Base-by-base conservation (phyloP, 2,329 filamentous ascomycete genomes). In the Sclerotinia nivalis region DNA sequence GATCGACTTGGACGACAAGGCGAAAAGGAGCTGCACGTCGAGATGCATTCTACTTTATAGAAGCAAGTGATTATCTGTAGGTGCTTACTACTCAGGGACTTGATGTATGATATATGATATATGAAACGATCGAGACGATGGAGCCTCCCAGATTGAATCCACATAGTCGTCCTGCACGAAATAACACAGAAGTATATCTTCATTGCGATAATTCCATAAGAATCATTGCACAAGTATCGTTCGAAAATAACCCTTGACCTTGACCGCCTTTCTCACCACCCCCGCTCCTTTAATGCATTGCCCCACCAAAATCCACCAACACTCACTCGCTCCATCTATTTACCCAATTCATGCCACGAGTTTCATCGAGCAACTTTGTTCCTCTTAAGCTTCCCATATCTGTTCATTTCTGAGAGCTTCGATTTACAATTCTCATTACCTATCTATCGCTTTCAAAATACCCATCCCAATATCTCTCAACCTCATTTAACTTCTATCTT, bases 281-380 rank as follows among this genome's bases (percentile, higher is more conserved):
- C 45, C 45, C 6, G 45, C 45, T 49, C 31, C 60, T 31, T 52
- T 43, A 18, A 25, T 20, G 37, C 4, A 43, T 37, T 20, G 31
- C 31, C 22, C 61, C 61, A 64, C 47, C 56, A 28, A 20, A 58
- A 58, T 22, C 25, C 37, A 7, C 22, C n/a, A 43, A 43, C 56
- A 43, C 15, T n/a, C 7, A 18, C 40, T 43, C 34, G 7, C 54
- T 37, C 54, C 54, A 37, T 56, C 54, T 56, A 34, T 58, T 34
- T 5, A 18, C 22, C 40, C 37, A 9, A 31, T 62, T 50, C 60
- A 62, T 62, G 59, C 59, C 59, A 62, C 59, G 59, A 50, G 60
- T 62, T 62, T 62, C 60, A 62, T 62, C 47, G 28, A 49, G 28
- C 43, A 25, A 31, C 28, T 55, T 55, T 4, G 25, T 61, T 61